Percentiles rank a stretch among this genome's conserved stretches.
phyloP scores from a whole-genome alignment of 495 filamentous ascomycete genomes.

The Hypoxylon crocopeplum region DNA sequence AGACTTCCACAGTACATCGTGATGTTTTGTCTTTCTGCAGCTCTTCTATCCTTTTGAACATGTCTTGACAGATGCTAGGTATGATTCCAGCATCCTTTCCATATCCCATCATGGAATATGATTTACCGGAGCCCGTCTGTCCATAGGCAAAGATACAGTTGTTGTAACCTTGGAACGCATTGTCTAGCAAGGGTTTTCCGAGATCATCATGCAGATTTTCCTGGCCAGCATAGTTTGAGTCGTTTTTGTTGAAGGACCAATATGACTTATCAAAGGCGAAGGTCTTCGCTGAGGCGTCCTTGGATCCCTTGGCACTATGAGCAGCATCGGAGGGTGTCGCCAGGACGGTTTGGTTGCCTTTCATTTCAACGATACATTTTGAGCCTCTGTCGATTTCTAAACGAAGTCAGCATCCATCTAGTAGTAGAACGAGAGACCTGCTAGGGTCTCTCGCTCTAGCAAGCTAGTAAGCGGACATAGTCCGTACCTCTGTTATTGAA shows the following conservation, averaged over 20 bases:
- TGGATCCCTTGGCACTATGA: constrained; percentile 67
- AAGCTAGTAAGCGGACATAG: constrained; percentile 18
- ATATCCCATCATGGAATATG: constrained; percentile 99
- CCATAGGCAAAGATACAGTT: constrained; percentile 99
- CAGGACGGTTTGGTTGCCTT: constrained; percentile 86
- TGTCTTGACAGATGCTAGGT: constrained; percentile 95
- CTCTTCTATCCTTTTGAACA: constrained; percentile 85
- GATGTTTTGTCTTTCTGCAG: constrained; percentile 80
- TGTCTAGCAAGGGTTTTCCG: constrained; percentile 90
- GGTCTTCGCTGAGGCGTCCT: constrained; percentile 76
- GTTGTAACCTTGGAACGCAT: constrained; percentile 98
- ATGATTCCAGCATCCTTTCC: constrained; percentile 96
- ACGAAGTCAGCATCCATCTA: constrained; percentile 24
- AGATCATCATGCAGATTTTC: constrained; percentile 87
- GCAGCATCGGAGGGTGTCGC: constrained; percentile 70
- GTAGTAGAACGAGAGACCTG: neutral
- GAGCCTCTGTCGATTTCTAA: constrained; percentile 86
- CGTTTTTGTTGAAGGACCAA: constrained; percentile 91
- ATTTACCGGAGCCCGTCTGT: constrained; percentile 98
- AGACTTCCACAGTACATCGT: constrained; percentile 94
- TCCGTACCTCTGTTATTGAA: constrained; percentile 90
- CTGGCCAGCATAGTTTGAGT: constrained; percentile 87
- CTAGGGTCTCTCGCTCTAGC: constrained; percentile 1
- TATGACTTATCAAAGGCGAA: constrained; percentile 98
- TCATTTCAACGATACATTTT: constrained; percentile 99